Base-by-base conservation (phyloP, 768 basidiomycete species). In the Sarcodon sp. region DNA sequence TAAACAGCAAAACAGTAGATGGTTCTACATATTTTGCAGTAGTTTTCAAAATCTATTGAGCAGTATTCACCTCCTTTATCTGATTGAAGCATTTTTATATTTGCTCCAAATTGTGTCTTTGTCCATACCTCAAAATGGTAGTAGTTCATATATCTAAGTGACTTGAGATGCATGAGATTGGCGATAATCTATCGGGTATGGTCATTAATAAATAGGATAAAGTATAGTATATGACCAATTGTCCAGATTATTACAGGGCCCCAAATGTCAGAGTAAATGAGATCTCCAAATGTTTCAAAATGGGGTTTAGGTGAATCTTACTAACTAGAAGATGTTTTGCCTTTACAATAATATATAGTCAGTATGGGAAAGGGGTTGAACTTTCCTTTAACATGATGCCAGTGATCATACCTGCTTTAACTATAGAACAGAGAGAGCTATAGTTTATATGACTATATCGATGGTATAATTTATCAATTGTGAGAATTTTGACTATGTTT, bases 41-140 rank as follows among this genome's bases (percentile, higher is more conserved):
- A 57, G 0, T 45, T 1, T 3, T 50, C 52, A 27, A 76, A 65
- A 6, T n/a, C n/a, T n/a, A n/a, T n/a, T n/a, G n/a, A n/a, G n/a
- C n/a, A n/a, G n/a, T n/a, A n/a, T n/a, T n/a, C 66, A 3, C 71
- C 68, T 1, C 74, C 70, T 7, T 58, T 54, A 55, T 77, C 71
- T 0, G 64, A 65, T 41, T 64, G 67, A 1, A 75, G 49, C 4
- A 38, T 27, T 45, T 69, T 66, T 44, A 72, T 54, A 0, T 36
- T 13, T 0, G 48, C 48, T 7, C 54, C 56, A 0, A 52, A 50
- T 33, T 74, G 69, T 1, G 55, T 66, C 27, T 63, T 49, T 11
- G 59, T 45, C 58, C 57, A 62, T 0, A 64, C 65, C 11, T 69
- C 61, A 47, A 57, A 67, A 0, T 55, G 38, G 38, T 63, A 58